Evolutionary conservation across 2,329 filamentous ascomycete genomes (phyloP), one percentile per base, ranked within the genome.

Genomic region (Alternaria viburni): DNA sequence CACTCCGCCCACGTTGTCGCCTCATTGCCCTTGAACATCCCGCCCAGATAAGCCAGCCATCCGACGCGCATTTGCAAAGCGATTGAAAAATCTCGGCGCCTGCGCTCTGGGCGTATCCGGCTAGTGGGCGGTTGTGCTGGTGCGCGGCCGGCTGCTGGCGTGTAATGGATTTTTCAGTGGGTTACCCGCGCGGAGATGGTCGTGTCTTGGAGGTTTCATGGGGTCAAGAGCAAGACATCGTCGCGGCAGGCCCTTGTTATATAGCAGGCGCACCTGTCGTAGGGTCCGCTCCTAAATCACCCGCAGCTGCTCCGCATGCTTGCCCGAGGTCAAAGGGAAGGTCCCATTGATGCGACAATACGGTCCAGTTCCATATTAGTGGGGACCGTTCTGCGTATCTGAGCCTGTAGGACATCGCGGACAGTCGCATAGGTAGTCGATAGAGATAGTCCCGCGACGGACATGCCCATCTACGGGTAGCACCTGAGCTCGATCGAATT

Each of bases 31-130:
- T 68, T 57, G 62, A 64, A 56, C 70, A 71, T 67, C 56, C 65
- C 66, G 65, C 72, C 59, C 69, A 65, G 74, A 74, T 74, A 75
- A 74, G 73, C 66, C 68, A 74, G 73, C 66, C 68, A 67, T 56
- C 66, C 62, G 59, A 61, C 62, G 54, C 59, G 51, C 19, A 52
- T 67, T 64, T 62, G 50, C 69, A 71, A 54, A 64, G 47, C 62
- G 46, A 68, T 71, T 73, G 65, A 62, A 73, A 41, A 76, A 73
- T 71, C 70, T 68, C 67, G 41, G 66, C 61, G 64, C 64, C 57
- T 59, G 60, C 46, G 57, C 64, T 61, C 64, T 54, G 59, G 55
- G 57, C 59, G 50, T 51, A 28, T 57, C 66, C 68, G 69, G 62
- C 64, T 69, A 64, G 64, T 47, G 51, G 55, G 62, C 28, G 46